Conservation (phyloP, 495 filamentous ascomycete species). For the Penicillium lagena region DNA sequence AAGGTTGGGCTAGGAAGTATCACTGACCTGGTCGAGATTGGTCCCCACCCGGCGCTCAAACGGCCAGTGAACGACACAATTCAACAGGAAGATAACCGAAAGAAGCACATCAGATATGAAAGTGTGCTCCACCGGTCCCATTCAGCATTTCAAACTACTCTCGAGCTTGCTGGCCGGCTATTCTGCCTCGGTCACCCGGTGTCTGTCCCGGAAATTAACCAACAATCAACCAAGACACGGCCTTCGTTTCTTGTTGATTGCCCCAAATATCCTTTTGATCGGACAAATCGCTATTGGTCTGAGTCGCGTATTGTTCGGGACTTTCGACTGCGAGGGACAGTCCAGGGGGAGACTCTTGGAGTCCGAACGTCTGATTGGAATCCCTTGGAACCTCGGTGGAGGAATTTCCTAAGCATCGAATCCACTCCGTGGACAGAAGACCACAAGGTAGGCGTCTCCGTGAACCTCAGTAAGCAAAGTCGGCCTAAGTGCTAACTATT, state of each 20-base stretch:
- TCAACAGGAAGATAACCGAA: background rate
- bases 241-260: constrained; percentile 19
- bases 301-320: constrained; percentile 9
- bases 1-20: constrained; percentile 5
- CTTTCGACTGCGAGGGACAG: background rate
- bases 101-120: background rate
- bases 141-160: background rate
- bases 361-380: constrained; percentile 8
- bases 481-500: background rate
- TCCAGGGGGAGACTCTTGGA: constrained; percentile 8
- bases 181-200: constrained; percentile 3
- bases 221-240: background rate
- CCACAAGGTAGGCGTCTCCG: constrained; percentile 13
- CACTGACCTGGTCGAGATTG: constrained; percentile 42
- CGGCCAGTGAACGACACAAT: constrained; percentile 52
- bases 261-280: constrained; percentile 37
- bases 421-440: constrained; percentile 36
- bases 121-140: background rate
- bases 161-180: background rate
- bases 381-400: constrained; percentile 24
- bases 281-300: constrained; percentile 15
- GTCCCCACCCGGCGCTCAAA: constrained; percentile 50
- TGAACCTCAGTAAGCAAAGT: background rate
- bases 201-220: background rate
- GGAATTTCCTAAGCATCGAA: constrained; percentile 21